Conservation (phyloP, 1,284 basidiomycete genomes). For the Malassezia dermatis region DNA sequence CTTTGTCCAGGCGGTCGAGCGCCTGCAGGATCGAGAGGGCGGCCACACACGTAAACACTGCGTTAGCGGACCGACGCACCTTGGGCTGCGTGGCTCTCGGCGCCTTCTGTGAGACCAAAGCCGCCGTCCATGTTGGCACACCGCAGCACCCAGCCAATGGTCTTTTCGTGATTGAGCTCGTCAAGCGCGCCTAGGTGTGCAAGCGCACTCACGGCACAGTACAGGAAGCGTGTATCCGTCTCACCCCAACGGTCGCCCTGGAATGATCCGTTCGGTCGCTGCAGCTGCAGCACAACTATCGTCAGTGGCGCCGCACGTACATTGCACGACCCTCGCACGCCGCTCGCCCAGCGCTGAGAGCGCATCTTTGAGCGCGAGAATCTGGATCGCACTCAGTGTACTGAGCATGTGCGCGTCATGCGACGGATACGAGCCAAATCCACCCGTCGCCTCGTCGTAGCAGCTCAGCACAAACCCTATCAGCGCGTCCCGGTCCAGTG, state of each 20-base stretch:
- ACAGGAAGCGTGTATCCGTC: slow-evolving; percentile 80
- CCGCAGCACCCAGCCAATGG: slow-evolving; percentile 62
- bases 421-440: slow-evolving; percentile 78
- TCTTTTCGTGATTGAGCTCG: slow-evolving; percentile 52
- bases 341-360: slow-evolving; percentile 55
- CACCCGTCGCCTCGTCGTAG: slow-evolving; percentile 60
- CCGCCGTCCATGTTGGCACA: slow-evolving; percentile 94
- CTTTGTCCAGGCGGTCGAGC: slow-evolving; percentile 53
- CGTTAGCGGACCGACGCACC: slow-evolving; percentile 53
- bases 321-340: slow-evolving; percentile 58
- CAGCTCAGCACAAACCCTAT: slow-evolving; percentile 83
- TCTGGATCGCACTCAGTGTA: slow-evolving; percentile 83
- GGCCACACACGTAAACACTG: slow-evolving; percentile 81
- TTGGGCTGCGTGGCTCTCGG: slow-evolving; percentile 84
- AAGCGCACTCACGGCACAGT: slow-evolving; percentile 70
- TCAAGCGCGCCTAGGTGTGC: slow-evolving; percentile 61
- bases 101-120: slow-evolving; percentile 71
- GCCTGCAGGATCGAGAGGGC: slow-evolving; percentile 74
- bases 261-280: slow-evolving; percentile 63
- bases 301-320: slow-evolving; percentile 52
- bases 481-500: slow-evolving; percentile 69
- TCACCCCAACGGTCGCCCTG: slow-evolving; percentile 84
- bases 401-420: slow-evolving; percentile 84
- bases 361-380: slow-evolving; percentile 74
- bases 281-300: slow-evolving; percentile 60